These are phyloP conservation scores for Lentinula edodes DNA, from an alignment of 768 basidiomycete genomes.

Conservation along the genomic window DNA sequence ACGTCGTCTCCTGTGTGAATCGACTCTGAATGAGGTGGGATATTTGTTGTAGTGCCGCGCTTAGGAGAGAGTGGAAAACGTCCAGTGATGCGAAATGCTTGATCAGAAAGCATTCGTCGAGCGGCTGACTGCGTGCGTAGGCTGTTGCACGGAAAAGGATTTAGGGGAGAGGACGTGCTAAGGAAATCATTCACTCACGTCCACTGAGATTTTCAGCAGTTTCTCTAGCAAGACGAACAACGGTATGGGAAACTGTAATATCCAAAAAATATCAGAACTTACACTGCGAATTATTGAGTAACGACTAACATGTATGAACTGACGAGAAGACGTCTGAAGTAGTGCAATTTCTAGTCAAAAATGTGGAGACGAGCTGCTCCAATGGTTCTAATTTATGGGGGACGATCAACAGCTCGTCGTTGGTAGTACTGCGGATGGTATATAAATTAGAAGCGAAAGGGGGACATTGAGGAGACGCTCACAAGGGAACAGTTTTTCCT, in stretches of 20 bases:
- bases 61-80: neutral
- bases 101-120: conserved; percentile 3
- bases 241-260: neutral
- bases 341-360: neutral
- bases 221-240: neutral
- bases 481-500: neutral
- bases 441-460: neutral
- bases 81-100: conserved; percentile 1
- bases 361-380: neutral
- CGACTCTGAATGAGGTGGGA: neutral
- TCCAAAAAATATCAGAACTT: neutral
- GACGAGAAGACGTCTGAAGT: neutral
- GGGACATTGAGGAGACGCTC: neutral
- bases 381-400: neutral
- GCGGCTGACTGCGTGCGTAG: neutral
- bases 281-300: neutral
- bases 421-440: neutral
- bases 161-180: neutral
- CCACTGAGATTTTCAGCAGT: neutral
- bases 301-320: neutral
- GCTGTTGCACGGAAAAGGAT: neutral
- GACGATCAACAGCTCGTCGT: neutral
- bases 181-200: neutral
- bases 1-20: neutral
- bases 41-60: neutral